Percentiles rank a stretch among this genome's conserved stretches.
These are phyloP conservation scores for Cucumis cinereus DNA, from an alignment of 306 rosid genomes.

Conservation along the genomic window DNA sequence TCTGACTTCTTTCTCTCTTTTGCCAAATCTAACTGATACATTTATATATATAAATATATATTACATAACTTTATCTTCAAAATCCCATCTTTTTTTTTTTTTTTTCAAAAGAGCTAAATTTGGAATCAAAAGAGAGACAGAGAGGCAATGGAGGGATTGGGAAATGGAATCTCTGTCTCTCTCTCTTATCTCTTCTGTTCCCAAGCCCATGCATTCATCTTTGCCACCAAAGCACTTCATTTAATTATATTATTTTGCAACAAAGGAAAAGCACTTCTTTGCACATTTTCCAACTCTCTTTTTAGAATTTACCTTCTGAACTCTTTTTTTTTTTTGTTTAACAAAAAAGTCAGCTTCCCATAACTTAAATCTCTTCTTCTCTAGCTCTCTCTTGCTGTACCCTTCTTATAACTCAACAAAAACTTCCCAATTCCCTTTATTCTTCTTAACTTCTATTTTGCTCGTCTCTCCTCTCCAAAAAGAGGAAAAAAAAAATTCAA, in stretches of 20 bases:
- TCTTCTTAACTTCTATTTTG: neutral
- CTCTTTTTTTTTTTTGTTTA: slow-evolving; percentile 13
- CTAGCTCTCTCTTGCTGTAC: slow-evolving; percentile 3
- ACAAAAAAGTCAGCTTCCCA: neutral
- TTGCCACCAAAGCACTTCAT: slow-evolving; percentile 20
- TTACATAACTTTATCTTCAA: neutral
- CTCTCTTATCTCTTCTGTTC: slow-evolving; percentile 49
- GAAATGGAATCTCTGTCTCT: slow-evolving; percentile 35
- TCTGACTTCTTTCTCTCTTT: neutral
- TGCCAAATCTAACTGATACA: neutral
- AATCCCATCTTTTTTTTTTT: neutral
- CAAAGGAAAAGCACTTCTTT: neutral
- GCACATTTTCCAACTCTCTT: slow-evolving; percentile 42
- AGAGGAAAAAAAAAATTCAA: too few species aligned
- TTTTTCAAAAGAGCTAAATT: neutral
- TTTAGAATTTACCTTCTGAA: slow-evolving; percentile 28
- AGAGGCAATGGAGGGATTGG: slow-evolving; percentile 18
- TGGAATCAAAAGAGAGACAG: slow-evolving; percentile 1
- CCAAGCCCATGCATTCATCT: slow-evolving; percentile 61
- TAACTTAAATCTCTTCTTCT: neutral
- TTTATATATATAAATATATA: too few species aligned
- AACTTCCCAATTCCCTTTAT: neutral
- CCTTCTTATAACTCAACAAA: neutral
- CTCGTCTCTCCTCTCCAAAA: neutral
- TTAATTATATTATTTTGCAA: slow-evolving; percentile 22